Conservation (phyloP, 306 rosid species). For the Bauhinia variegata region DNA sequence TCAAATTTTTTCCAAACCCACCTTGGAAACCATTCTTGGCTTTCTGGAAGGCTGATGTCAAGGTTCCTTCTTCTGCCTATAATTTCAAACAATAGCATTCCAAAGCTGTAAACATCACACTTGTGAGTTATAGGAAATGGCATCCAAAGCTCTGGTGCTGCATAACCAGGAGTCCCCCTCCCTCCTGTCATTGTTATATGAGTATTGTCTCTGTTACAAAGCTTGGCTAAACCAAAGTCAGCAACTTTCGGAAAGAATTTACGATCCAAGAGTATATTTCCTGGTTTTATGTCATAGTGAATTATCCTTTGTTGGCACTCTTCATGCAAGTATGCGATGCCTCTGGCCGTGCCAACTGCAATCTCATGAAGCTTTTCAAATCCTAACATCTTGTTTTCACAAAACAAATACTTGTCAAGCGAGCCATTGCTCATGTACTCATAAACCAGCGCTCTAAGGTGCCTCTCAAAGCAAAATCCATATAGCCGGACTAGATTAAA, state of each 20-base stretch:
- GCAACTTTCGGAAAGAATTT: slow-evolving; percentile 41
- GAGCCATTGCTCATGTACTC: slow-evolving; percentile 43
- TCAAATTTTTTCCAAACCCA: slow-evolving; percentile 36
- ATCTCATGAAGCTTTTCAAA: slow-evolving; percentile 39
- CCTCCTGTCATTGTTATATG: slow-evolving; percentile 38
- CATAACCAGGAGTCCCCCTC: slow-evolving; percentile 50
- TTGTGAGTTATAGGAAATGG: slow-evolving; percentile 45
- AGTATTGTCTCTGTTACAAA: slow-evolving; percentile 39
- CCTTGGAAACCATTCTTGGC: slow-evolving; percentile 43
- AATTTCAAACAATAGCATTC: slow-evolving; percentile 49
- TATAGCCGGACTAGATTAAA: slow-evolving; percentile 46
- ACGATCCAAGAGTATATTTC: slow-evolving; percentile 39
- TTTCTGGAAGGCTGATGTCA: slow-evolving; percentile 10
- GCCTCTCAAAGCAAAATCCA: slow-evolving; percentile 41
- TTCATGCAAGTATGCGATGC: slow-evolving; percentile 45
- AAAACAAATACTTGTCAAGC: slow-evolving; percentile 35
- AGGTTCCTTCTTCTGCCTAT: slow-evolving; percentile 40
- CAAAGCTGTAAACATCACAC: slow-evolving; percentile 53
- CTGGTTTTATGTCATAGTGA: slow-evolving; percentile 50
- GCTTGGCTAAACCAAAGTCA: slow-evolving; percentile 49
- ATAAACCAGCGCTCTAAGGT: slow-evolving; percentile 40
- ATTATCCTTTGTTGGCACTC: slow-evolving; percentile 45
- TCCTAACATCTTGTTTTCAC: slow-evolving; percentile 19
- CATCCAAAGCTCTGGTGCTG: slow-evolving; percentile 48
- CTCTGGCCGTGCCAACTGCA: slow-evolving; percentile 44